phyloP scores from a whole-genome alignment of 2,329 filamentous ascomycete species.

The Triangularia setosa region DNA sequence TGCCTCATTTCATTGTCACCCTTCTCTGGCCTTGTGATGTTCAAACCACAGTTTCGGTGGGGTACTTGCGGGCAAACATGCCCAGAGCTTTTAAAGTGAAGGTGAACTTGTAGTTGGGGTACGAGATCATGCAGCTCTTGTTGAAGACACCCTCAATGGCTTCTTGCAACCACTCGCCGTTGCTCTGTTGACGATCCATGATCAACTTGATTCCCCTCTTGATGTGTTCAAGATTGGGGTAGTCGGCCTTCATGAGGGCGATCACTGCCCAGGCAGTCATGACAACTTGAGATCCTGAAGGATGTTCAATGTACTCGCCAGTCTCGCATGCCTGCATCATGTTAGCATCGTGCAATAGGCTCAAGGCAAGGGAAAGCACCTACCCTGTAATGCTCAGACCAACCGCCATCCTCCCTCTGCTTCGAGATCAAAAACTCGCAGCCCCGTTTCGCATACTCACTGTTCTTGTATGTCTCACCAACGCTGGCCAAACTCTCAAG shows the following conservation, averaged over 20 bases:
- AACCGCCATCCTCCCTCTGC: conserved; percentile 86
- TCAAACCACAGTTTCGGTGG: conserved; percentile 53
- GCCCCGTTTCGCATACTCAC: conserved; percentile 64
- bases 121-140: conserved; percentile 98
- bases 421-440: conserved; percentile 83
- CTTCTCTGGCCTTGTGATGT: neutral
- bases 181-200: conserved; percentile 77
- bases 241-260: conserved; percentile 76
- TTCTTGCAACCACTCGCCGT: conserved; percentile 94
- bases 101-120: conserved; percentile 97
- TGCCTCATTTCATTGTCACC: neutral
- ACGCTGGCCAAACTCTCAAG: conserved; percentile 78
- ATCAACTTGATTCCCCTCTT: conserved; percentile 73
- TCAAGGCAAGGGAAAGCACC: conserved; percentile 18
- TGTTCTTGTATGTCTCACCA: conserved; percentile 77
- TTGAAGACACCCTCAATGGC: conserved; percentile 98
- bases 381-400: conserved; percentile 89
- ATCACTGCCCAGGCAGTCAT: conserved; percentile 91
- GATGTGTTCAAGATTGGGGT: conserved; percentile 69
- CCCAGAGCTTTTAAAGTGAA: conserved; percentile 93
- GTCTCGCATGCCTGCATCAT: conserved; percentile 65
- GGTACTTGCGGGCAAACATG: conserved; percentile 74
- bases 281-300: conserved; percentile 77
- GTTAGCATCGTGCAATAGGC: conserved; percentile 7
- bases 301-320: conserved; percentile 70